Base-by-base conservation (phyloP, 768 basidiomycete species). In the Mycena maculata region DNA sequence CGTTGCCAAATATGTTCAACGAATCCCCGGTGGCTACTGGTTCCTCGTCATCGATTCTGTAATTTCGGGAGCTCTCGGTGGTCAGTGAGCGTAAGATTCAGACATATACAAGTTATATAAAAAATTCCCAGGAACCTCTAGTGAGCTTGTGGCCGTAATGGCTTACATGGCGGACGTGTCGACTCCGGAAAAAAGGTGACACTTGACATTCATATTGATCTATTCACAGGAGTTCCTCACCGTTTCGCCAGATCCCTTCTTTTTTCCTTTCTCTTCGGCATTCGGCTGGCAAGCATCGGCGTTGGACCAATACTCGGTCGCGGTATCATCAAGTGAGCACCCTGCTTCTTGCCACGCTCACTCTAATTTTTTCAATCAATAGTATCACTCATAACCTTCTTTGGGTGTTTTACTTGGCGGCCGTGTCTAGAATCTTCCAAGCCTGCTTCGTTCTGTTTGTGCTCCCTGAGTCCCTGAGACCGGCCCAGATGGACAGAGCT, bases 11-110 rank as follows among this genome's bases (percentile, higher is more conserved):
- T 90, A 84, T 73, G 86, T 87, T 39, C 80, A 87, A 57, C 71
- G 77, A 8, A 79, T 94, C 5, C 95, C 94, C 2, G 93, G 92
- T 1, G 92, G 92, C 8, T 96, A 95, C 76, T 91, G 92, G 85
- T 90, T 93, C 74, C 80, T 94, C 27, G 65, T 94, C 15, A 63
- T 91, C 22, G 89, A 90, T 1, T 87, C 90, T 12, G 63, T 88
- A 8, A 66, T 92, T 1, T 91, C 93, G 67, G 94, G 95, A 13
- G 66, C 83, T 20, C 77, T 92, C 16, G 95, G 95, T 59, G 91
- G 95, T 89, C 67, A 73, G 84, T 36, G 72, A 67, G 67, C 56
- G 73, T 15, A 41, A 28, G 57, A 33, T 27, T 56, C 9, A 25
- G 23, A 38, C 45, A 47, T 44, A 57, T 27, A n/a, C 33, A 25